A percentile compares a stretch with the other conserved stretches of the same genome.
phyloP scores from a whole-genome alignment of 805 yeast genomes.

The Saturnispora galanensis region DNA sequence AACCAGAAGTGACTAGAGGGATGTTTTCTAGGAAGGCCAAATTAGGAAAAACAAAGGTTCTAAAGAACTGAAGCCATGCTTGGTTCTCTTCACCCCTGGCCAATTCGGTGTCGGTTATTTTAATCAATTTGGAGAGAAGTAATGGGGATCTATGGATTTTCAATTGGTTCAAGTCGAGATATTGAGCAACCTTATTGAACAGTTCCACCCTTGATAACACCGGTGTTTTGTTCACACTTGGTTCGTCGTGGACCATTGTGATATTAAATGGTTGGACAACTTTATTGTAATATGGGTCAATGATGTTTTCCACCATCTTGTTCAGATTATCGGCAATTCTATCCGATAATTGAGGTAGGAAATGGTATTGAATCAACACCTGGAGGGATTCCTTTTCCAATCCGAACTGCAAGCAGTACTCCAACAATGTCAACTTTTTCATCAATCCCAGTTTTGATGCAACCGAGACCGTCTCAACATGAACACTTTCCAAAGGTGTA shows the following conservation, averaged over 20 bases:
- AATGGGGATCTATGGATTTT: conserved; percentile 38
- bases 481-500: background rate
- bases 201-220: conserved; percentile 32
- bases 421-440: conserved; percentile 39
- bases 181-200: conserved; percentile 27
- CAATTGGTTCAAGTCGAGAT: conserved; percentile 47
- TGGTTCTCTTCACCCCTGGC: conserved; percentile 9
- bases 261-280: conserved; percentile 13
- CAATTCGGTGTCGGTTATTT: conserved; percentile 42
- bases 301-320: conserved; percentile 37
- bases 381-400: conserved; percentile 51
- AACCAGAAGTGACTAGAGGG: conserved; percentile 52
- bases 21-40: conserved; percentile 47
- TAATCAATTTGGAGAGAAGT: conserved; percentile 48
- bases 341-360: conserved; percentile 43
- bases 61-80: conserved; percentile 50
- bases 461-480: conserved; percentile 1
- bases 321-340: conserved; percentile 39
- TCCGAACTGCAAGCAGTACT: conserved; percentile 48
- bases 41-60: conserved; percentile 60
- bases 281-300: conserved; percentile 37
- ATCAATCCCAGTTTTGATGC: conserved; percentile 13
- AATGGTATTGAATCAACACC: conserved; percentile 53
- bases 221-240: too few species aligned
- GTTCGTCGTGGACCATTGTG: background rate